Evolutionary conservation across 208 protist genomes (phyloP).

Genomic region (Leishmania gerbilli): DNA sequence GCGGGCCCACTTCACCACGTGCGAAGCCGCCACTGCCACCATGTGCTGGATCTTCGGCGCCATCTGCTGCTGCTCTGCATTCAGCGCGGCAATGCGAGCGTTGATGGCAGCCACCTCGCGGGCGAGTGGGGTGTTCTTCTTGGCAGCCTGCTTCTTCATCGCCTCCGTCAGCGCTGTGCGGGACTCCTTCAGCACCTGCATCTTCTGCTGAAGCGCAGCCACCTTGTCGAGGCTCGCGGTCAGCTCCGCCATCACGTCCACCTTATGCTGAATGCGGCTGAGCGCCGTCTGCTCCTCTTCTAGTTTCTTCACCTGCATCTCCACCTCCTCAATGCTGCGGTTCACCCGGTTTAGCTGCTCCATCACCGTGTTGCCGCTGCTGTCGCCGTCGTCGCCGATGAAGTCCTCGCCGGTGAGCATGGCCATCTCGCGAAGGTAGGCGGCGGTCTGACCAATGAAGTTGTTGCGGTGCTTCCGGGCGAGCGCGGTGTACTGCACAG

Average conservation of each 20-base stretch:
- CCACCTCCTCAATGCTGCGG: constrained; percentile 49
- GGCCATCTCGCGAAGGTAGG: constrained; percentile 81
- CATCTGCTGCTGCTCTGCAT: constrained; percentile 65
- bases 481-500: constrained; percentile 70
- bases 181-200: constrained; percentile 59
- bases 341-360: constrained; percentile 60
- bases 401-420: constrained; percentile 46
- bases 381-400: constrained; percentile 17
- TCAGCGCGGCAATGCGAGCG: constrained; percentile 48
- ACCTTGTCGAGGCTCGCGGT: constrained; percentile 62
- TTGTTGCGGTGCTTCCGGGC: constrained; percentile 72
- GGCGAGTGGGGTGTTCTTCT: constrained; percentile 41
- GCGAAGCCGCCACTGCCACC: constrained; percentile 47
- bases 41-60: constrained; percentile 66
- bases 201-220: constrained; percentile 48
- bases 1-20: constrained; percentile 81
- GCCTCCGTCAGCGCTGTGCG: constrained; percentile 40
- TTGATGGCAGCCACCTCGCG: constrained; percentile 64
- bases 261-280: constrained; percentile 55
- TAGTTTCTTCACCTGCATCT: constrained; percentile 48
- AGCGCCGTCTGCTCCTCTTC: constrained; percentile 64
- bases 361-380: constrained; percentile 22
- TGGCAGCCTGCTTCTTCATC: constrained; percentile 15
- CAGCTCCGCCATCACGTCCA: constrained; percentile 58
- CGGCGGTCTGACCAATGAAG: constrained; percentile 75